Percentiles rank a stretch among this genome's conserved stretches.
Evolutionary conservation across 2,329 filamentous ascomycete species (phyloP).

Genomic region (Myriangium duriaei): DNA sequence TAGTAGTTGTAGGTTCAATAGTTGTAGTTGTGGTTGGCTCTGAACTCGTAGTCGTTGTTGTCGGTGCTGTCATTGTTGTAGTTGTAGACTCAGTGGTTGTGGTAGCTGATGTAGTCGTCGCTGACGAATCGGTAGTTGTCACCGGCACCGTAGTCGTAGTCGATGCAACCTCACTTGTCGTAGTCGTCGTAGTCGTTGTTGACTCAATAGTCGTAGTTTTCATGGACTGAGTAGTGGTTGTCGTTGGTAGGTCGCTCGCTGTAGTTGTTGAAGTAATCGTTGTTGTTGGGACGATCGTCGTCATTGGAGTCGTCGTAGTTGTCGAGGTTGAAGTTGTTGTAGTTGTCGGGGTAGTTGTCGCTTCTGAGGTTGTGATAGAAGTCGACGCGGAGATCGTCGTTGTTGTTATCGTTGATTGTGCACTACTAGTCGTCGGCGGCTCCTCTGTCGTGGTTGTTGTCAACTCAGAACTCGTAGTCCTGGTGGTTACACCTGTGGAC

Average conservation of each 20-base stretch:
- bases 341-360: no score
- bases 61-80: neutral
- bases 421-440: neutral
- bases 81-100: neutral
- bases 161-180: neutral
- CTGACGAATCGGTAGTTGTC: neutral
- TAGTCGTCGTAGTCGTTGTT: neutral
- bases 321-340: no score
- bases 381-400: no score
- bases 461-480: neutral
- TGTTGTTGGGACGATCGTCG: no score
- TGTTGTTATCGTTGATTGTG: neutral
- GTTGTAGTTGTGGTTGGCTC: neutral
- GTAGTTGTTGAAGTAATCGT: no score
- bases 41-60: neutral
- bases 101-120: neutral
- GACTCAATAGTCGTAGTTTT: neutral
- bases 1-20: neutral
- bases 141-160: neutral
- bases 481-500: neutral
- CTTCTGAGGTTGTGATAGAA: no score
- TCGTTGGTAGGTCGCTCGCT: no score
- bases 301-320: no score
- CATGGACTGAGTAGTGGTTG: neutral
- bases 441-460: neutral